Percentiles rank a stretch among this genome's conserved stretches.
phyloP scores from a whole-genome alignment of 1,139 yeast species.

The Spencermartinsiella ligniputridi region DNA sequence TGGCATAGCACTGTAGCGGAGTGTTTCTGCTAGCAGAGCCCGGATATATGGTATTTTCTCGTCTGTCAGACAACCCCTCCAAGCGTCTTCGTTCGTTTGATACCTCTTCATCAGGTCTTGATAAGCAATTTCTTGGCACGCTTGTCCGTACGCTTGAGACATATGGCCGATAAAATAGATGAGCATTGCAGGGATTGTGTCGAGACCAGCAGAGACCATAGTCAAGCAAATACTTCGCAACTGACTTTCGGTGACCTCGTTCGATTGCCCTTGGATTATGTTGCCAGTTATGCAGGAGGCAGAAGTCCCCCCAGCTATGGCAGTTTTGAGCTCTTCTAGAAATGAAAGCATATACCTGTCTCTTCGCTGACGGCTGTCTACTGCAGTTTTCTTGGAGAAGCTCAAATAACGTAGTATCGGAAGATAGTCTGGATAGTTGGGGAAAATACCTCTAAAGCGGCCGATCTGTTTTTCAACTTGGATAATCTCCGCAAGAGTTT shows the following conservation, averaged over 20 bases:
- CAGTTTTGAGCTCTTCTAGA: slow-evolving; percentile 28
- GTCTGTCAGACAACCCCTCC: slow-evolving; percentile 40
- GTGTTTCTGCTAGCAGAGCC: slow-evolving; percentile 60
- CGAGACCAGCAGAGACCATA: slow-evolving; percentile 76
- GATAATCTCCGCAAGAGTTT: slow-evolving; percentile 52
- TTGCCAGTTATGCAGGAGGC: slow-evolving; percentile 45
- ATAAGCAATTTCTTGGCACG: slow-evolving; percentile 43
- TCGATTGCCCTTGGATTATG: slow-evolving; percentile 29
- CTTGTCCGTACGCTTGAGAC: slow-evolving; percentile 46
- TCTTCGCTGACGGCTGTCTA: slow-evolving; percentile 43
- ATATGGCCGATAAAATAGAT: slow-evolving; percentile 60
- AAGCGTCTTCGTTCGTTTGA: slow-evolving; percentile 41
- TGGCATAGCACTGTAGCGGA: slow-evolving; percentile 65
- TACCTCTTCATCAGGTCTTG: slow-evolving; percentile 35
- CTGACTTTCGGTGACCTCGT: slow-evolving; percentile 39
- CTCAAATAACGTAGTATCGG: slow-evolving; percentile 44
- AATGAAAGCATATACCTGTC: slow-evolving; percentile 52
- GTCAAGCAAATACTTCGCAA: slow-evolving; percentile 63
- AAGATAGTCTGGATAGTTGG: slow-evolving; percentile 59
- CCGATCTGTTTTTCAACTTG: slow-evolving; percentile 63
- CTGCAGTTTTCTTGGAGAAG: slow-evolving; percentile 35
- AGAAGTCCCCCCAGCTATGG: slow-evolving; percentile 27
- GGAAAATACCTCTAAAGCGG: slow-evolving; percentile 56
- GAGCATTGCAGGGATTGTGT: slow-evolving; percentile 63
- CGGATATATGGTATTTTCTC: slow-evolving; percentile 44